Conservation (phyloP, 1,139 yeast genomes). For the Suhomyces coccinellae region DNA sequence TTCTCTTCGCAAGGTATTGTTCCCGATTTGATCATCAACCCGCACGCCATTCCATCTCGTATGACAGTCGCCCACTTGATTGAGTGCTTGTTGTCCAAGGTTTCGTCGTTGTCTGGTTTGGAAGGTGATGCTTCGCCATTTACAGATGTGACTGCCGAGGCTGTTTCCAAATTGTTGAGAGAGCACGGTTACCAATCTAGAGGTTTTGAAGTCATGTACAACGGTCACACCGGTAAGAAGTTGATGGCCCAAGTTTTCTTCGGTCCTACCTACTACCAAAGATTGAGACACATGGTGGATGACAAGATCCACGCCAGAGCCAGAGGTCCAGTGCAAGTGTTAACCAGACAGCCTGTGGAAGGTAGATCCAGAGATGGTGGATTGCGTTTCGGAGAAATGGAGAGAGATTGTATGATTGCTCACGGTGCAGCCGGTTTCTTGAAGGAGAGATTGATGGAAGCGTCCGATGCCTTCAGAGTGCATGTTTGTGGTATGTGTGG, state of each 20-base stretch:
- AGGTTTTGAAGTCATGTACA: conserved; percentile 97
- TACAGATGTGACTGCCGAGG: conserved; percentile 97
- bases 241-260: conserved; percentile 97
- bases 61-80: conserved; percentile 99
- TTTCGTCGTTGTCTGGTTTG: conserved; percentile 89
- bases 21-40: conserved; percentile 95
- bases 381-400: conserved; percentile 98
- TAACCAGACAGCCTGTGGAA: conserved; percentile 98
- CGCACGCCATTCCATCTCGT: conserved; percentile 99
- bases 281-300: conserved; percentile 98
- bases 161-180: conserved; percentile 84
- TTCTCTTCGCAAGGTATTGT: conserved; percentile 95
- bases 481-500: conserved; percentile 95
- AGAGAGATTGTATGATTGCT: conserved; percentile 98
- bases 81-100: conserved; percentile 94
- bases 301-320: conserved; percentile 99
- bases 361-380: conserved; percentile 99
- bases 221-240: conserved; percentile 98
- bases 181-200: conserved; percentile 97
- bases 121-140: conserved; percentile 99
- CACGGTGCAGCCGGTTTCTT: conserved; percentile 97
- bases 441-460: conserved; percentile 91
- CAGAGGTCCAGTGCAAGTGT: conserved; percentile 97
- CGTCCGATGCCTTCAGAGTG: conserved; percentile 97
- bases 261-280: conserved; percentile 98